Evolutionary conservation across 2,329 filamentous ascomycete genomes (phyloP), one percentile per base, ranked within the genome.

Genomic region (Penicillium expansum): DNA sequence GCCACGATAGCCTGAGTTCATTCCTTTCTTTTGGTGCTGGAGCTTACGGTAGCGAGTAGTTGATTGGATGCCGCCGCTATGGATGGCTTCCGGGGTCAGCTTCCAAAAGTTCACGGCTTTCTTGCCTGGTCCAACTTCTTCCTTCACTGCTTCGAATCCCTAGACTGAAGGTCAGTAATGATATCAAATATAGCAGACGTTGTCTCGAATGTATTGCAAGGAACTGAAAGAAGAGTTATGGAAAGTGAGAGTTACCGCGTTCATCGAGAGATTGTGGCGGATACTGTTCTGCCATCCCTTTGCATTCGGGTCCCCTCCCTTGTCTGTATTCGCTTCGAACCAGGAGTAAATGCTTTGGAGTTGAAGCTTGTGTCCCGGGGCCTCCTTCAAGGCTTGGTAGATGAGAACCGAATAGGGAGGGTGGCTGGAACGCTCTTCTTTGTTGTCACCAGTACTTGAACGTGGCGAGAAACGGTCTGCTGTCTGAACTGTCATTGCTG

Each of bases 231-330:
- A 59, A 32, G 29, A 30, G 29, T 20, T 27, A 42, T 16, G 38
- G 20, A 2, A 35, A 14, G 32, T 48, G 50, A 52, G 38, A 18
- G 6, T 76, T 84, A 97, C 93, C 59, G 83, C 82, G 67, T 97
- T 97, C 92, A 97, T 97, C 47, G 91, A 96, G 8, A 97, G 79
- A 66, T 97, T 97, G 73, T 97, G 93, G 2, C 93, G 85, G 62
- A 97, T 95, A 71, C 91, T 96, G 74, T 97, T 97, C 76, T 93
- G 89, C 93, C 93, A 97, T 10, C 92, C 93, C 65, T 86, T 88
- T 13, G 75, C 77, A 8, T 80, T 81, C 18, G 75, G 71, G 44
- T 82, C 81, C 51, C 80, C 85, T 5, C 84, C 85, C 73, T 94
- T 96, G 63, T 84, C 83, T 2, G 92, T 96, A 68, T 96, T 87